Base-by-base conservation (phyloP, 305 asterid genomes). In the Solanum aculeatissimum region DNA sequence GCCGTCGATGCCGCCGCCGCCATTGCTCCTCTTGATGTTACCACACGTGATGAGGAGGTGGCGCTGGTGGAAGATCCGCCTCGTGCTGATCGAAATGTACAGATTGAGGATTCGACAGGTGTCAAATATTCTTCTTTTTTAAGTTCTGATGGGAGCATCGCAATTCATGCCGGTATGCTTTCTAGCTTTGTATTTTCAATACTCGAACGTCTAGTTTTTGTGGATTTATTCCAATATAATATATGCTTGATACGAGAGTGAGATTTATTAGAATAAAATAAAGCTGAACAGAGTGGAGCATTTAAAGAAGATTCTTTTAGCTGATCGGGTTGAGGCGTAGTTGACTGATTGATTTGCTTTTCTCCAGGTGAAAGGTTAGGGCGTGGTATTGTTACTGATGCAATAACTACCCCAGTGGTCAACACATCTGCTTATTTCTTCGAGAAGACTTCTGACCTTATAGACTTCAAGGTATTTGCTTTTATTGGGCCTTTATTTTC, bases 351-450 rank as follows among this genome's bases (percentile, higher is more conserved):
- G 49, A 18, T 49, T 85, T 43, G 75, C 83, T 72, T 74, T 84
- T 85, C 65, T 77, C 18, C 92, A 97, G 98, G 98, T 89, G 98
- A 97, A 91, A 92, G 98, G 91, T 90, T 92, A 90, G 98, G 97
- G 74, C 97, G 98, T 16, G 93, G 92, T 84, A 89, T 94, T 84
- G 96, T 87, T 83, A 92, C 95, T 80, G 98, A 97, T 92, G 95
- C 98, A 78, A 93, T 97, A 75, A 95, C 98, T 84, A 97, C 99
- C 75, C 98, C 98, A 29, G 93, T 94, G 80, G 92, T 97, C 83
- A 94, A 95, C 88, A 95, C 97, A 40, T 93, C 99, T 85, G 98
- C 99, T 74, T 94, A 95, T 90, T 92, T 89, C 94, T 97, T 97
- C 92, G 91, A 94, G 85, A 97, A 91, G 85, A 95, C 98, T 86